Base-by-base conservation (phyloP, 2,329 filamentous ascomycete species). In the Pseudocercospora pini-densiflorae region DNA sequence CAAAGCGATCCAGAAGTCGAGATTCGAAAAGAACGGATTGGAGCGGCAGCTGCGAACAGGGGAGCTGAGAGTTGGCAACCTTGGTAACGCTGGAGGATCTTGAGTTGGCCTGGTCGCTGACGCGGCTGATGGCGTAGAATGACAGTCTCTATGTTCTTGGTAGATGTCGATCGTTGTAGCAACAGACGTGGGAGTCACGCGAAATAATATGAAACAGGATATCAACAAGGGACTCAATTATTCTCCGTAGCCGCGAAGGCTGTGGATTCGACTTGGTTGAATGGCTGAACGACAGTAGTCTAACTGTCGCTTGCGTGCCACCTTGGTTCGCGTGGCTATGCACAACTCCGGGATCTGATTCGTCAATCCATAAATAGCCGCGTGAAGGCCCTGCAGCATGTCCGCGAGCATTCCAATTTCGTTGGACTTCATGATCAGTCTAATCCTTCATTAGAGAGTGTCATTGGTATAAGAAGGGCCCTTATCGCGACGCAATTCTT, bases 51-150 rank as follows among this genome's bases (percentile, higher is more conserved):
- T 62, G 61, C 29, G 58, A 60, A 31, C 55, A 62, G 29, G 53
- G 45, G 47, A 51, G 67, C 64, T 59, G 61, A 58, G 60, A 54
- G 62, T 51, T 62, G 53, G 62, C 51, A 40, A 21, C 23, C 19
- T 49, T 23, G 45, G 45, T 10, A 23, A 40, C 7, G 23, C 27
- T 54, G 49, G 49, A 59, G 60, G 64, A 59, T 63, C 10, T 40
- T 53, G 51, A 33, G 51, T 55, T 55, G 51, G 51, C 51, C 59
- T 57, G 59, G 27, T 59, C 36, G 63, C 63, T 65, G 63, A 65
- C 63, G 59, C 63, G 63, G 64, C 64, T 66, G 51, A 62, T 54
- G 24, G 51, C 51, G 51, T n/a, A 54, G 51, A 54, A 10, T 27
- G 24, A n/a, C 9, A n/a, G 10, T n/a, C 21, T 27, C 21, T 23